These are phyloP conservation scores for Rhypophila decipiens DNA, from an alignment of 495 filamentous ascomycete species.

Conservation along the genomic window DNA sequence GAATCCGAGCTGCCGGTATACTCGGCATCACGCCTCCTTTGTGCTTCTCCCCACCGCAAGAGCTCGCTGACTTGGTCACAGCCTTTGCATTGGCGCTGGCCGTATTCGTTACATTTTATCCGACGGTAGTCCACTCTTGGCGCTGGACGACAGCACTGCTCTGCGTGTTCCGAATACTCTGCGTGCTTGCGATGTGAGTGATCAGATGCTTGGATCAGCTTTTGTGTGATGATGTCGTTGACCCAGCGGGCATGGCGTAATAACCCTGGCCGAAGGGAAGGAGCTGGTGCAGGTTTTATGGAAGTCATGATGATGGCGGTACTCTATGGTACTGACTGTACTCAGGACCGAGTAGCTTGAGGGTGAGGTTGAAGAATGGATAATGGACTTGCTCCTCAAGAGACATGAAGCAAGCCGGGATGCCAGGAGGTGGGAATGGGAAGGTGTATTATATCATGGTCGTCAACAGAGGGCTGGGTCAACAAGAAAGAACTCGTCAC, in stretches of 20 bases:
- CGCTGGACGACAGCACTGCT: not conserved
- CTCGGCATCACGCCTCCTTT: constrained; percentile 11
- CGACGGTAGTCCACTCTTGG: constrained; percentile 9
- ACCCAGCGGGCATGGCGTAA: constrained; percentile 3
- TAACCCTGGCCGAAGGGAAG: not conserved
- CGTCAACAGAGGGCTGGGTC: too few species aligned
- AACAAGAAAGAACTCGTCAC: too few species aligned
- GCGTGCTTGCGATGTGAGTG: not conserved
- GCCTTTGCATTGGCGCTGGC: constrained; percentile 19
- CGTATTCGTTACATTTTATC: constrained; percentile 14
- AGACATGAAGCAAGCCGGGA: too few species aligned
- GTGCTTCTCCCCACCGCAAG: constrained; percentile 23
- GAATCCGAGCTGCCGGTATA: constrained; percentile 14
- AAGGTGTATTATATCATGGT: too few species aligned
- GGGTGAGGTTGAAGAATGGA: too few species aligned
- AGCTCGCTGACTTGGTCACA: constrained; percentile 20
- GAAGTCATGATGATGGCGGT: not conserved
- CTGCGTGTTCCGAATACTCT: not conserved
- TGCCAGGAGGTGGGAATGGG: too few species aligned
- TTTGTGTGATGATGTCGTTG: not conserved
- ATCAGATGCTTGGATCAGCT: not conserved
- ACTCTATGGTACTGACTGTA: too few species aligned
- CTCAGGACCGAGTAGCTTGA: too few species aligned
- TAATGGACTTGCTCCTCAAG: too few species aligned
- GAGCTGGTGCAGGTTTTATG: not conserved